Evolutionary conservation across 2,329 filamentous ascomycete species (phyloP), one percentile per base, ranked within the genome.

Genomic region (Fusarium fracticaudum): DNA sequence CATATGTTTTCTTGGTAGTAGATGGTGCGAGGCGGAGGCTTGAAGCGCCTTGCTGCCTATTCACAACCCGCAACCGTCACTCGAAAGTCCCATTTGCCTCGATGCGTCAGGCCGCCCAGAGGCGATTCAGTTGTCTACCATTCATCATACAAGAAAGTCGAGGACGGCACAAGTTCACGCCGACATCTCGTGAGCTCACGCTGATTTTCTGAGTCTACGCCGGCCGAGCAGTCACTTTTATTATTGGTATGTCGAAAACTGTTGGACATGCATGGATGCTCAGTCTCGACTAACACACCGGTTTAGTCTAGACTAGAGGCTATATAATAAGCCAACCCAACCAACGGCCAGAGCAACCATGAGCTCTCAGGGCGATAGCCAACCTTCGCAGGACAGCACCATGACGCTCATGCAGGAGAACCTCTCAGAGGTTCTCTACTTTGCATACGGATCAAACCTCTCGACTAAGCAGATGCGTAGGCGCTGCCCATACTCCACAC

Each of bases 401-500:
- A 78, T 81, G 75, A 83, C 82, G 31, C 45, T 82, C 24, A 79
- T 84, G 64, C 80, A 80, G 38, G 80, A 83, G 43, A 77, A 80
- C 61, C 75, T 79, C 18, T 78, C 78, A 55, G 82, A 84, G 70
- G 76, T 83, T 58, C 80, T 90, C 72, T 93, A 93, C 84, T 93
- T 94, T 79, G 92, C 89, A 76, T 94, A 92, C 81, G 92, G 92
- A 71, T 91, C 88, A 79, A 94, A 94, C 80, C 86, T 94, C 66
- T 92, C 90, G 80, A 86, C 86, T 2, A 81, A 85, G 35, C 91
- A 93, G 81, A 94, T 94, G 92, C 76, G 76, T 8, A 74, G 79
- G 51, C 90, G 91, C 60, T 94, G 92, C 78, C 91, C 90, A 61
- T 80, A 78, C 20, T 89, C 89, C 5, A 82, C 79, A 18, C 88